These are phyloP conservation scores for Zizania palustris DNA, from an alignment of 202 grass and related monocot species.

Conservation along the genomic window DNA sequence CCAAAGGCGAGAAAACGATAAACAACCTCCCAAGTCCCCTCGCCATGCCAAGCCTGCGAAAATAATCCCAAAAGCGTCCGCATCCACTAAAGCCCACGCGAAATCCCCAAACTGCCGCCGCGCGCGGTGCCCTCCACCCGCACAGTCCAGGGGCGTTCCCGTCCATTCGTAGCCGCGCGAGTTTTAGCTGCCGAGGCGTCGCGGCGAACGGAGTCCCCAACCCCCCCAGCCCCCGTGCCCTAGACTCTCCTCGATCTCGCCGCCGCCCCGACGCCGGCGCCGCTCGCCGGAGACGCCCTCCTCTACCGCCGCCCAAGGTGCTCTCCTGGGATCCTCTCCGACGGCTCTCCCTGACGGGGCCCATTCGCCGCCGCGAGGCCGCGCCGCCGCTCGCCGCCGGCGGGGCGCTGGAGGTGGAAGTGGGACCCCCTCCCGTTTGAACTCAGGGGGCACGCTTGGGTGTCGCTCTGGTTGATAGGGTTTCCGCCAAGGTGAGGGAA, in stretches of 20 bases:
- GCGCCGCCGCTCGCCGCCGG: neutral
- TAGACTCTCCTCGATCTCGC: slow-evolving; percentile 41
- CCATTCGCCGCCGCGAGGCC: neutral
- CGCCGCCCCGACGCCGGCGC: neutral
- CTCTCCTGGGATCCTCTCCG: neutral
- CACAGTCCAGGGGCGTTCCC: neutral
- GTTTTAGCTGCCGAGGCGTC: slow-evolving; percentile 38
- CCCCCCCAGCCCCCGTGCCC: slow-evolving; percentile 34
- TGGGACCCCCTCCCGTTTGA: slow-evolving; percentile 6
- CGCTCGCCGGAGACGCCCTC: neutral
- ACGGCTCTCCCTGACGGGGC: neutral
- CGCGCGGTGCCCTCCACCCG: neutral
- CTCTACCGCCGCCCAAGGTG: neutral
- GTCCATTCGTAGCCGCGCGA: slow-evolving; percentile 17
- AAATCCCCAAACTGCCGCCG: slow-evolving; percentile 8
- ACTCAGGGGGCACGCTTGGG: neutral
- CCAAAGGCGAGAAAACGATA: neutral
- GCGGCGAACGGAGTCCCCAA: slow-evolving; percentile 13
- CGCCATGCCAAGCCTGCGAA: neutral
- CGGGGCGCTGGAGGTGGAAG: neutral
- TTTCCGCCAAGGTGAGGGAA: slow-evolving; percentile 23
- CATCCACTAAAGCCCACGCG: slow-evolving; percentile 11
- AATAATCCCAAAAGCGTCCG: neutral
- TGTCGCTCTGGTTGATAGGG: neutral
- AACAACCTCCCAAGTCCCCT: neutral